Base-by-base conservation (phyloP, 1,284 basidiomycete genomes). In the Trichosporon sp. region DNA sequence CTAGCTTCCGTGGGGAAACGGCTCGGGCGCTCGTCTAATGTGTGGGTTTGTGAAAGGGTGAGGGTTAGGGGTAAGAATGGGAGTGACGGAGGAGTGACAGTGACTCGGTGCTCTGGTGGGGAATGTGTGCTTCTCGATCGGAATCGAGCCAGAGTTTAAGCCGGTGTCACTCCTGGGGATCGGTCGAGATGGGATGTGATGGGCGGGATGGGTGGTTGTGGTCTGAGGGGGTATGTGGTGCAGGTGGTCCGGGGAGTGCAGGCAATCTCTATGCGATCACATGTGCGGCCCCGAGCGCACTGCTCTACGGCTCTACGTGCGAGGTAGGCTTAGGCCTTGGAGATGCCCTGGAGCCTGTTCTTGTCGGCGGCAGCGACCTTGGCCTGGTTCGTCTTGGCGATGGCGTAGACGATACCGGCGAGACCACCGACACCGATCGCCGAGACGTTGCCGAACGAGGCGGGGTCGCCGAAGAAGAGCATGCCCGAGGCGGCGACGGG, bases 401-500 rank as follows among this genome's bases (percentile, higher is more conserved):
- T 87, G 19, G 94, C 70, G 81, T 96, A 96, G 71, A 96, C 86
- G 67, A 95, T 80, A 10, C 96, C 96, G 26, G 96, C 94, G 76
- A 97, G 87, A 85, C 98, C 98, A 3, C 97, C 97, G 51, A 94
- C 88, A 1, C 86, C 85, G 69, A 99, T 91, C 38, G 96, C 95
- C 11, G 91, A 91, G 63, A 98, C 91, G 32, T 92, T 96, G 48
- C 94, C 93, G 73, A 91, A 83, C 4, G 93, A 96, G 46, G 93
- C 91, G 14, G 89, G 84, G 84, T 99, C 96, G 54, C 93, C 93
- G 82, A 97, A 96, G 86, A 97, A 96, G 72, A 98, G 83, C 91
- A 98, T 94, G 12, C 95, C 95, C 32, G 93, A 95, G 19, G 94
- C 94, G 7, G 97, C 97, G 46, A 99, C 93, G 19, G 97, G 97